Evolutionary conservation across 768 basidiomycete genomes (phyloP).

Genomic region (Hypholoma fasciculare): DNA sequence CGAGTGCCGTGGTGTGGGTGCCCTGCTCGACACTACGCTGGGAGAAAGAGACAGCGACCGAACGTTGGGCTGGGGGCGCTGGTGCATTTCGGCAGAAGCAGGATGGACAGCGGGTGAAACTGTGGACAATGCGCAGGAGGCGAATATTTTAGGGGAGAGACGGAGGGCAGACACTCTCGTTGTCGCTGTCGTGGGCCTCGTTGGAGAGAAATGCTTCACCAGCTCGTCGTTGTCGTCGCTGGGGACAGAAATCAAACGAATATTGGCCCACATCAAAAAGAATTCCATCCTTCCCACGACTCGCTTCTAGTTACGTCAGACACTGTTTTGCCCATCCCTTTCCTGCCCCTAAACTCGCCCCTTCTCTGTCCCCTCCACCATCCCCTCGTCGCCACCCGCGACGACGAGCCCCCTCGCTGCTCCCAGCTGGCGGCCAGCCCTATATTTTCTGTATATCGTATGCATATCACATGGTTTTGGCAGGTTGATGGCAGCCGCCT

Average conservation of each 20-base stretch:
- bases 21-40: slow-evolving; percentile 33
- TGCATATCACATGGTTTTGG: too few relatives aligned
- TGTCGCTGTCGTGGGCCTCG: neutral
- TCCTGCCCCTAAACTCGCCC: too few relatives aligned
- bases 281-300: slow-evolving; percentile 5
- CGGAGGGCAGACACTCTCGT: slow-evolving; percentile 1
- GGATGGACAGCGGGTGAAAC: slow-evolving; percentile 4
- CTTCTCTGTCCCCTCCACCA: too few relatives aligned
- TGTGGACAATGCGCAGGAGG: neutral
- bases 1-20: slow-evolving; percentile 42
- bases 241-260: slow-evolving; percentile 9
- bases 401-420: too few relatives aligned
- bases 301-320: slow-evolving; percentile 1
- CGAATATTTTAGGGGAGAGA: neutral
- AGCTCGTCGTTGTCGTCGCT: slow-evolving; percentile 6
- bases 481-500: too few relatives aligned
- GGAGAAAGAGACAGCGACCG: slow-evolving; percentile 49
- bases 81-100: slow-evolving; percentile 49
- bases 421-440: too few relatives aligned
- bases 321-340: too few relatives aligned
- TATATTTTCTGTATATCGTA: too few relatives aligned
- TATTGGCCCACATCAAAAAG: slow-evolving; percentile 10
- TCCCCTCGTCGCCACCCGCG: too few relatives aligned
- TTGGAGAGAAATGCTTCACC: neutral
- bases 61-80: slow-evolving; percentile 55